Conservation (phyloP, 2,329 filamentous ascomycete genomes). For the Leptodontidium sp. region DNA sequence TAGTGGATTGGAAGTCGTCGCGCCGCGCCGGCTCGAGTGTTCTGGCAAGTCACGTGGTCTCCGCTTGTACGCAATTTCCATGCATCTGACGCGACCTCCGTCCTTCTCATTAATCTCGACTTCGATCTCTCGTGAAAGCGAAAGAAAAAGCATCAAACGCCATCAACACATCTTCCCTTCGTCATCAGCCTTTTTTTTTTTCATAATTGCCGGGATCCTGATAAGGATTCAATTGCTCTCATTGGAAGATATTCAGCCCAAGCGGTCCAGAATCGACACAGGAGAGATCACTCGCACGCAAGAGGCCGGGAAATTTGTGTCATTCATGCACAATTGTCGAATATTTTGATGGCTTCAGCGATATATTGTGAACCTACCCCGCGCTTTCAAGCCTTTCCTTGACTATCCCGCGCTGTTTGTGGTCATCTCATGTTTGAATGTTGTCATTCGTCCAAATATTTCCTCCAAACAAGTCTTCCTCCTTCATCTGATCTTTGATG, state of each 20-base stretch:
- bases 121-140: background rate
- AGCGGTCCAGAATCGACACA: background rate
- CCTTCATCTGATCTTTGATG: background rate
- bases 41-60: background rate
- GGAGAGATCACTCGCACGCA: constrained; percentile 25
- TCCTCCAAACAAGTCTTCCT: background rate
- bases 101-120: background rate
- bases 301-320: constrained; percentile 24
- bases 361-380: background rate
- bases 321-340: constrained; percentile 20
- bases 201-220: background rate
- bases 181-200: background rate
- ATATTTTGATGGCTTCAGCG: background rate
- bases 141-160: background rate
- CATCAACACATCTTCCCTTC: background rate
- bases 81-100: background rate
- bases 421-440: background rate
- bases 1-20: too few relatives aligned
- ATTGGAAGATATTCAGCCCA: constrained; percentile 12
- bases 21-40: too few relatives aligned
- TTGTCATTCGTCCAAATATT: background rate
- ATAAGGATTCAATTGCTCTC: constrained; percentile 6
- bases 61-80: background rate
- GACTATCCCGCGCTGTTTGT: background rate
- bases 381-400: background rate